These are phyloP conservation scores for Tremellales sp. DNA, from an alignment of 1,284 basidiomycete species.

Conservation along the genomic window DNA sequence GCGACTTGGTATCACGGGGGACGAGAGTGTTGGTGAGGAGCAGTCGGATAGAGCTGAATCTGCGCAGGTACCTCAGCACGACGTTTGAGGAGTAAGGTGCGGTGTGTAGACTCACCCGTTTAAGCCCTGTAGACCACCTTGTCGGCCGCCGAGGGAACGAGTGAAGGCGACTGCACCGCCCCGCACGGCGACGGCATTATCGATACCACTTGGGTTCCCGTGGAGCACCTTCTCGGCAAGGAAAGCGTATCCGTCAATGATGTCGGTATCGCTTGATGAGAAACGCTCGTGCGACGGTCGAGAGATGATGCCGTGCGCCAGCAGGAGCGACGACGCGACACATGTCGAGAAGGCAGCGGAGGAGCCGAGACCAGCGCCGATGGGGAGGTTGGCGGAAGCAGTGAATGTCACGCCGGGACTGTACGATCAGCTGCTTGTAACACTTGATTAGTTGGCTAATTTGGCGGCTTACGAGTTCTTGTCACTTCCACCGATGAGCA, in stretches of 20 bases:
- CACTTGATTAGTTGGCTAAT: not conserved
- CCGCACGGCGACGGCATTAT: slow-evolving; percentile 90
- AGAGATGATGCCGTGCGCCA: slow-evolving; percentile 39
- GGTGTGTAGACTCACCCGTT: slow-evolving; percentile 60
- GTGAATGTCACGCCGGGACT: slow-evolving; percentile 61
- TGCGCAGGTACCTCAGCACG: slow-evolving; percentile 25
- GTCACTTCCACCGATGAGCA: slow-evolving; percentile 61
- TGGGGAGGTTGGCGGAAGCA: slow-evolving; percentile 88
- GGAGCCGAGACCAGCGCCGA: slow-evolving; percentile 96
- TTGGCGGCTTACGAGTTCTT: slow-evolving; percentile 55
- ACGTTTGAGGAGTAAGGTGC: not conserved
- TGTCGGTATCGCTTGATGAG: slow-evolving; percentile 65
- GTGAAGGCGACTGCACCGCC: slow-evolving; percentile 93
- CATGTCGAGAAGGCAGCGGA: slow-evolving; percentile 93
- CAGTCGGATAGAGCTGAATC: slow-evolving; percentile 69
- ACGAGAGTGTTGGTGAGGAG: slow-evolving; percentile 90
- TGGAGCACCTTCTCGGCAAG: slow-evolving; percentile 94
- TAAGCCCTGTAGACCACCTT: slow-evolving; percentile 76
- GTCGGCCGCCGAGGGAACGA: slow-evolving; percentile 68
- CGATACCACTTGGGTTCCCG: slow-evolving; percentile 95
- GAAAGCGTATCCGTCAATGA: slow-evolving; percentile 91
- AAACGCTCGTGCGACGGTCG: slow-evolving; percentile 51
- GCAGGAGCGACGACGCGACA: slow-evolving; percentile 72
- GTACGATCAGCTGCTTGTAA: slow-evolving; percentile 1
- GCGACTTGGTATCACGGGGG: slow-evolving; percentile 86